Evolutionary conservation across 371 early-diverging fungal species (phyloP), one percentile per base, ranked within the genome.

Genomic region (Sporodiniella umbellata): DNA sequence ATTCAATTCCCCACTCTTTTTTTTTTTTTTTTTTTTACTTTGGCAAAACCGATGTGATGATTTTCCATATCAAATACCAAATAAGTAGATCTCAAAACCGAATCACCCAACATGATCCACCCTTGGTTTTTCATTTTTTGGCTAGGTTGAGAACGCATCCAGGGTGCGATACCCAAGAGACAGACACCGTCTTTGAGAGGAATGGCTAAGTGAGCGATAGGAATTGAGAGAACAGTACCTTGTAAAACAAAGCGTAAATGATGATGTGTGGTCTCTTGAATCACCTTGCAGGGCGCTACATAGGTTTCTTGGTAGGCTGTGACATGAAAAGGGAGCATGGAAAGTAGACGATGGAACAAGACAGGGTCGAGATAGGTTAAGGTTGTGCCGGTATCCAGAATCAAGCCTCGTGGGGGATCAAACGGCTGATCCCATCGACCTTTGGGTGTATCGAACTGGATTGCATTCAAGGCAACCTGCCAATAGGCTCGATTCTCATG

Each of bases 141-240:
- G 17, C 49, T 58, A 23, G 49, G 56, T 3, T 55, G 53, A 19
- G 54, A 44, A 2, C 18, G 24, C 35, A 67, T 62, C 49, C 62
- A 54, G 2, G 75, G 72, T 0, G 75, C 76, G 22, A 75, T 72
- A 17, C 76, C 76, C 48, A 75, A 67, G 45, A 75, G 51, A 48
- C 76, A 75, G 5, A 62, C 37, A 2, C 54, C 53, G 3, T 33
- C 43, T 8, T 60, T 55, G 12, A 66, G 42, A 2, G 72, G 72
- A n/a, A 68, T 53, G 3, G 66, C 37, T 1, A 72, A 50, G 15
- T 58, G 61, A 6, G 42, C 42, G 0, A 72, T 21, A 12, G 68
- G 64, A 6, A 68, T 45, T 31, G 17, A 22, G 10, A 52, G 33
- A 12, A n/a, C 10, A 24, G 23, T 25, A 8, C 51, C 39, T 33